Evolutionary conservation across 495 filamentous ascomycete species (phyloP), one percentile per base, ranked within the genome.

Genomic region (Talaromyces adpressus): DNA sequence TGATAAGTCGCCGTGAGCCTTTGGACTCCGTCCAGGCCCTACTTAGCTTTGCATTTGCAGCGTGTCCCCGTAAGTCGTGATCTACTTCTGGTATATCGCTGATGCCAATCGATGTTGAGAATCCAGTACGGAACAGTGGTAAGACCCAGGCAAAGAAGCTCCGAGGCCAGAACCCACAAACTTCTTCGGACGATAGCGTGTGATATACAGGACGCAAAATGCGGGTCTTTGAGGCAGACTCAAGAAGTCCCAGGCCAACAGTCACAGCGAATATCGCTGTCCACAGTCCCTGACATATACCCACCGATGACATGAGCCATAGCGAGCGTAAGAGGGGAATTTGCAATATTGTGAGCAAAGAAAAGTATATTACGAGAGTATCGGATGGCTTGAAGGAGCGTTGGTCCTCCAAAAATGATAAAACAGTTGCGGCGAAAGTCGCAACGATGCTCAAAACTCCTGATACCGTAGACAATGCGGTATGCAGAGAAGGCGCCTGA

Each of bases 121-220:
- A 75, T 4, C 72, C 75, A 2, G 32, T 52, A 12, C 61, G 69
- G 54, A 90, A 81, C 2, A 88, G 63, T 12, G 67, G 70, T 63
- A 84, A 85, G 57, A 88, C 71, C 85, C 87, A 90, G 59, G 70
- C 80, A 68, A 86, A 88, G 2, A 84, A 68, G 0, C 69, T 71
- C 12, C 75, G 75, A 59, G 73, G 80, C 61, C 81, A 84, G 8
- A 86, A 72, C 0, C 85, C 79, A 36, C 71, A 77, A 0, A 78
- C 83, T 20, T 82, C 81, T 66, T 91, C 89, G 62, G 11, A n/a
- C 4, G 34, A 18, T 6, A 45, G 34, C 3, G 4, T 27, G 6
- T n/a, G 34, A 9, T 61, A 61, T n/a, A 29, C 18, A 0, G 84
- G 84, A 14, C 83, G 81, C 47, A 79, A 76, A 6, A 68, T 63